These are phyloP conservation scores for Phtheirospermum japonicum DNA, from an alignment of 257 asterid species.

Conservation along the genomic window DNA sequence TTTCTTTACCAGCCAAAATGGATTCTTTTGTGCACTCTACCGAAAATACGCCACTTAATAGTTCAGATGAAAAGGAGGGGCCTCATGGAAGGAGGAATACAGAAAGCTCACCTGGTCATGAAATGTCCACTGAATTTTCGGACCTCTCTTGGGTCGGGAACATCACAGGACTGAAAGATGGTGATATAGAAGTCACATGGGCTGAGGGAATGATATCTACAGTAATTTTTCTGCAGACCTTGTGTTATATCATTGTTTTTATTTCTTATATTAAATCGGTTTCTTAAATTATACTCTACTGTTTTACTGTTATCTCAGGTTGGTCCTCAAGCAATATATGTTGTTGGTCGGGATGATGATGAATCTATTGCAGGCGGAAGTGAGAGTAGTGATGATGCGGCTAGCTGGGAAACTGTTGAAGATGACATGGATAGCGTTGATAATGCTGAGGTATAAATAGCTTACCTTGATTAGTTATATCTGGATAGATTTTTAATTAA, in stretches of 20 bases:
- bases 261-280: conserved; percentile 10
- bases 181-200: conserved; percentile 97
- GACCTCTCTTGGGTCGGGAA: conserved; percentile 98
- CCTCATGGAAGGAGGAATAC: conserved; percentile 30
- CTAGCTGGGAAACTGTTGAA: conserved; percentile 99
- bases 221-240: conserved; percentile 41
- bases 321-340: conserved; percentile 99
- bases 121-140: conserved; percentile 46
- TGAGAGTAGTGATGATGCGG: conserved; percentile 77
- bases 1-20: conserved; percentile 44
- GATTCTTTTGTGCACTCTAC: conserved; percentile 34
- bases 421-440: conserved; percentile 59
- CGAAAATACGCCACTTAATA: conserved; percentile 34
- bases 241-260: conserved; percentile 1
- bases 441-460: conserved; percentile 55
- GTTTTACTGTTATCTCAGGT: conserved; percentile 49
- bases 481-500: conserved; percentile 2
- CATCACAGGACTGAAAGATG: conserved; percentile 81
- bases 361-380: conserved; percentile 87
- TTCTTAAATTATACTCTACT: neutral
- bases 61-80: conserved; percentile 37
- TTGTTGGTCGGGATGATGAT: conserved; percentile 98
- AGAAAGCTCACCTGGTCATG: conserved; percentile 40
- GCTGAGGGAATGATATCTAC: conserved; percentile 96
- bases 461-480: conserved; percentile 24